Base-by-base conservation (phyloP, 176 grass and related monocot genomes). In the Chloris gayana region DNA sequence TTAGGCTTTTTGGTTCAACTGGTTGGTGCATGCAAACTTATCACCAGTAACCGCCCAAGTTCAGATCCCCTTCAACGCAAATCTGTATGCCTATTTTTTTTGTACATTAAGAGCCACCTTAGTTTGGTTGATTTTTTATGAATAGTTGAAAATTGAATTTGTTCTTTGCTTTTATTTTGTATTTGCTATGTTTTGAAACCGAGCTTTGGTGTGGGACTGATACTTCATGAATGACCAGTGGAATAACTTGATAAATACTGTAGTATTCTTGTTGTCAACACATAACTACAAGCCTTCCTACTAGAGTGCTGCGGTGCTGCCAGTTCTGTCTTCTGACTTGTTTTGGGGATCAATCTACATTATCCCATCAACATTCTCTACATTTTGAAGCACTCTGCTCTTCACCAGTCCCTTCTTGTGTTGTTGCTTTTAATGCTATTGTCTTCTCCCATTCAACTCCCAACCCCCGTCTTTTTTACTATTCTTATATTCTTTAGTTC, bases 401-500 rank as follows among this genome's bases (percentile, higher is more conserved):
- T 38, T 46, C 58, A 37, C 29, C 21, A 65, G 17, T 26, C 59
- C 67, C 14, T 75, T 73, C 58, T 22, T 70, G 34, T 69, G 75
- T 14, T 39, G 54, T 70, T 69, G 30, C 57, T 38, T 56, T 42
- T 44, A 64, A 44, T 41, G 25, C 65, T 67, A 61, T 45, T 33
- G 1, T 54, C 7, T 41, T 26, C 18, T 85, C 58, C 24, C 25
- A 5, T 35, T 26, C 37, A 75, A 72, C n/a, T n/a, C n/a, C n/a
- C n/a, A n/a, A n/a, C n/a, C 33, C 32, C 54, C 60, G 32, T 69
- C 66, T 53, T 4, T 59, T 73, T 2, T 72, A n/a, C 46, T 70
- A 51, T 51, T 70, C 44, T 44, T 44, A 44, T 44, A 44, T 44
- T 44, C 41, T 37, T 37, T 37, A 37, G 35, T 37, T 37, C 4